Evolutionary conservation across 2,329 filamentous ascomycete species (phyloP).

Genomic region (Tolypocladium sp.): DNA sequence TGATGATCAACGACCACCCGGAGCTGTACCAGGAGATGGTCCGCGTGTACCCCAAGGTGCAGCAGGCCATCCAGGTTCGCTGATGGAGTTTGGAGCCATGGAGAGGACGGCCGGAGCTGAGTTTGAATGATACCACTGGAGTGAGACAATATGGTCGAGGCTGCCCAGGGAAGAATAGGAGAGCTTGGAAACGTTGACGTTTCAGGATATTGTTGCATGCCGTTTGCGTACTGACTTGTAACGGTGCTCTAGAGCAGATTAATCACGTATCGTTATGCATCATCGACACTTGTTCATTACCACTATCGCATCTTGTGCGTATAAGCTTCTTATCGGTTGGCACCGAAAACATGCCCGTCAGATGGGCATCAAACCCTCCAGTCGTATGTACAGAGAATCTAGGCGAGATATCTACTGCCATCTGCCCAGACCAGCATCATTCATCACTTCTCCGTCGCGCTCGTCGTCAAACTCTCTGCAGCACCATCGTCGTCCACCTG

Average conservation of each 20-base stretch:
- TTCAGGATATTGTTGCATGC: not conserved
- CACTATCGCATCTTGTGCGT: not conserved
- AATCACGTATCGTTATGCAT: not conserved
- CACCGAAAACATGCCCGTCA: not conserved
- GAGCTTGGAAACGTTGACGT: not conserved
- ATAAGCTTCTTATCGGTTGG: not conserved
- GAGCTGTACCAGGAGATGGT: slow-evolving; percentile 77
- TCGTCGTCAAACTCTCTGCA: not conserved
- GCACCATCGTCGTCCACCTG: slow-evolving; percentile 21
- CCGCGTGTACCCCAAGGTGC: slow-evolving; percentile 72
- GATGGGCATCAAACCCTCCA: not conserved
- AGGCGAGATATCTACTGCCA: not conserved
- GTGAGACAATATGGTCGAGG: not conserved
- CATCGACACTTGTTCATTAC: not conserved
- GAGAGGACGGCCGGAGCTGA: not conserved
- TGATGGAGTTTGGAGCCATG: not conserved
- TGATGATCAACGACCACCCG: slow-evolving; percentile 70
- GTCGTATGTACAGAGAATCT: not conserved
- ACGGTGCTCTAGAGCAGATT: not conserved
- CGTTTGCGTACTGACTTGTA: not conserved
- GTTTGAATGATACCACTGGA: not conserved
- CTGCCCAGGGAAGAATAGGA: not conserved
- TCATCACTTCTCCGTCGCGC: not conserved
- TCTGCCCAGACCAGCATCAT: not conserved
- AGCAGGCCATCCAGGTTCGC: slow-evolving; percentile 54